Evolutionary conservation across 2,329 filamentous ascomycete species (phyloP).

Genomic region (Ceratocystis ficicola): DNA sequence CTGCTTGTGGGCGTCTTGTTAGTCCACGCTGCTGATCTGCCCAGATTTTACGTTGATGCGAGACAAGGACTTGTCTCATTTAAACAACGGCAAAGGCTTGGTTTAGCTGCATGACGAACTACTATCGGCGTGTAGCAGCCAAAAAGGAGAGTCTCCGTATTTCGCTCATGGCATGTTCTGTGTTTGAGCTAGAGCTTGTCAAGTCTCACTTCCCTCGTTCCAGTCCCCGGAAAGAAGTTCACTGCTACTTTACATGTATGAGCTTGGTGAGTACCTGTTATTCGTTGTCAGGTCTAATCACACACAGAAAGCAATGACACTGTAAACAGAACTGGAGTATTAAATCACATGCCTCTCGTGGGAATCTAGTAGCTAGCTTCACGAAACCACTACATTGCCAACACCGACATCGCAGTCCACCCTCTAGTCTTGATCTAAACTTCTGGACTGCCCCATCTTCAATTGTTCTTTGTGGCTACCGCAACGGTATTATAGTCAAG

Average conservation of each 20-base stretch:
- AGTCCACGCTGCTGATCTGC: too few species aligned
- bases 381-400: not conserved
- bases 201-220: not conserved
- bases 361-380: not conserved
- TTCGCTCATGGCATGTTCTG: too few species aligned
- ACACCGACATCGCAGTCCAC: not conserved
- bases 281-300: not conserved
- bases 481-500: not conserved
- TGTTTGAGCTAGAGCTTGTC: too few species aligned
- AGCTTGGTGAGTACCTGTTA: not conserved
- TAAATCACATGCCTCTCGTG: not conserved
- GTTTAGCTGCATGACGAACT: too few species aligned
- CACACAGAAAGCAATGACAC: not conserved
- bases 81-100: too few species aligned
- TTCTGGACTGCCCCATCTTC: not conserved
- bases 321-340: not conserved
- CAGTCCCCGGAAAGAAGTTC: not conserved
- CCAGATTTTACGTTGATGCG: too few species aligned
- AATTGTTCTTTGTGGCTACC: not conserved
- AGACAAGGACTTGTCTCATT: too few species aligned
- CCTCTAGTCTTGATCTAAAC: not conserved
- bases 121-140: too few species aligned
- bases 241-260: not conserved
- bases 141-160: too few species aligned
- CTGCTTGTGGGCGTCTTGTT: too few species aligned